phyloP scores from a whole-genome alignment of 1,139 yeast genomes.

The Taphrina deformans region DNA sequence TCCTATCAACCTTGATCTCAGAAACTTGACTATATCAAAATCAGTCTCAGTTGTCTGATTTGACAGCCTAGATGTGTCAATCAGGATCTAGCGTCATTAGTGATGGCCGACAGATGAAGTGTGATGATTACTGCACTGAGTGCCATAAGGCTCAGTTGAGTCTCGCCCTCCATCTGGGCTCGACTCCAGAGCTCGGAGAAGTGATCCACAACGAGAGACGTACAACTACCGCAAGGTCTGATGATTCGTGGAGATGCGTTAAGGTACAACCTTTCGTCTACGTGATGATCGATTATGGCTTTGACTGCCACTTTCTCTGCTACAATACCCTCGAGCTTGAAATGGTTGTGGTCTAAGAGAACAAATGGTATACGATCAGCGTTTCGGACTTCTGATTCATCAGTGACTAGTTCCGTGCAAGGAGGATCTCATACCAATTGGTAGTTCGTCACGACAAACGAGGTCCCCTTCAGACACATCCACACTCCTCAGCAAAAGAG shows the following conservation, averaged over 20 bases:
- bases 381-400: background rate
- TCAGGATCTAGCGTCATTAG: conserved; percentile 7
- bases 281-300: conserved; percentile 84
- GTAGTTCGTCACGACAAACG: conserved; percentile 66
- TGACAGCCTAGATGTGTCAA: conserved; percentile 38
- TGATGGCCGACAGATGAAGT: conserved; percentile 50
- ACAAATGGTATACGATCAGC: conserved; percentile 45
- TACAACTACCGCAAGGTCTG: conserved; percentile 70
- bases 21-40: conserved; percentile 49
- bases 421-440: conserved; percentile 35
- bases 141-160: conserved; percentile 52
- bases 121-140: conserved; percentile 57
- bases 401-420: background rate
- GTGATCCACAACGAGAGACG: conserved; percentile 66
- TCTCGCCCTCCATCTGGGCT: conserved; percentile 40
- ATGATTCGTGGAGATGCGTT: conserved; percentile 58
- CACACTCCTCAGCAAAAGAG: conserved; percentile 54
- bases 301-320: conserved; percentile 47
- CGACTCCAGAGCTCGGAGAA: conserved; percentile 49
- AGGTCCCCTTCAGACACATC: conserved; percentile 55
- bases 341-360: conserved; percentile 81
- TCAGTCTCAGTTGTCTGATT: conserved; percentile 60
- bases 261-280: conserved; percentile 58
- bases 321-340: conserved; percentile 54
- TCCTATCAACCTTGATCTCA: conserved; percentile 43